Evolutionary conservation across 2,329 filamentous ascomycete genomes (phyloP), one percentile per base, ranked within the genome.

Genomic region (Seiridium cupressi): DNA sequence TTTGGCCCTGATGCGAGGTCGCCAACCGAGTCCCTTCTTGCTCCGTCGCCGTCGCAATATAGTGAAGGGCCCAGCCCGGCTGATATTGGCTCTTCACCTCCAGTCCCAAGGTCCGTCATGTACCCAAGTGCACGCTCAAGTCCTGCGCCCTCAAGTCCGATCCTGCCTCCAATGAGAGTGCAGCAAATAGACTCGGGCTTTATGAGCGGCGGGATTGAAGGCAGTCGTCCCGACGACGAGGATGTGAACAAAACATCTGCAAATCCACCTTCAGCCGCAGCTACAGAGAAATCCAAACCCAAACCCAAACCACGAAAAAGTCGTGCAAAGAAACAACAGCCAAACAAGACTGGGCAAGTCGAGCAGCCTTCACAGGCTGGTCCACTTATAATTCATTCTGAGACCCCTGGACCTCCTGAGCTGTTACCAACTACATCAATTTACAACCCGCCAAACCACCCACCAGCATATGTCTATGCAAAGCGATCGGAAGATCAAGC

Each of bases 31-130:
- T 85, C 83, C 18, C 18, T 26, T 10, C 66, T 77, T 42, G 81
- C 74, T 0, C 80, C 77, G 11, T 85, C 84, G 1, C 83, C 83
- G 4, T 76, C 79, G 40, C 81, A 78, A 34, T 80, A 79, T 63
- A 77, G 76, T 44, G 83, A 85, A 57, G 84, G 81, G 57, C 81
- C 89, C 59, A 96, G 92, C 57, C 90, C 92, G 3, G 87, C 87
- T 54, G 91, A 92, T 58, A 92, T 98, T 66, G 90, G 90, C 1
- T 98, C 95, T 0, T 98, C 94, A 3, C 94, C 94, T 11, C 95
- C 95, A 1, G 82, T 96, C 1, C 87, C 93, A 63, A 84, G 86
- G 64, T 83, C 83, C 44, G 79, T 81, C 36, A 75, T 80, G 48
- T 87, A 80, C 65, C 49, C 49, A n/a, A 77, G 68, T 57, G 63